These are phyloP conservation scores for Neospermospora avenae DNA, from an alignment of 2,329 filamentous ascomycete species.

Conservation along the genomic window DNA sequence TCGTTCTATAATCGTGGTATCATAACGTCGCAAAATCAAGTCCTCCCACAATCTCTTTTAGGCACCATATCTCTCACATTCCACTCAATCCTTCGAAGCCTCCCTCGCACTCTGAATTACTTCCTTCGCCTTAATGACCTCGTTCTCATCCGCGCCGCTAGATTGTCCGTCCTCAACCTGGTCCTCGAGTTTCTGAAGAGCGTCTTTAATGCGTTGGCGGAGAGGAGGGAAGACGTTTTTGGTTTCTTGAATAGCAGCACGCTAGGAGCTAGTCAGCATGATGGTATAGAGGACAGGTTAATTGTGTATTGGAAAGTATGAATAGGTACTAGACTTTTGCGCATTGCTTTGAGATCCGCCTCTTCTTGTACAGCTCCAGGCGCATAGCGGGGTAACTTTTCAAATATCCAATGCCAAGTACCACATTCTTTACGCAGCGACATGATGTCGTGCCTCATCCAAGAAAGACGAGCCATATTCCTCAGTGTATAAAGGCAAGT, in stretches of 20 bases:
- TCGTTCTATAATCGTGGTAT: constrained; percentile 12
- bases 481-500: background rate
- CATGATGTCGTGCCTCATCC: no score
- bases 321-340: background rate
- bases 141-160: constrained; percentile 42
- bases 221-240: constrained; percentile 75
- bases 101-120: constrained; percentile 44
- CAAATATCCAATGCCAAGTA: no score
- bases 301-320: background rate
- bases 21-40: constrained; percentile 9
- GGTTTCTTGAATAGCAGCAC: constrained; percentile 74
- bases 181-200: constrained; percentile 70
- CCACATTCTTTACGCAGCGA: background rate
- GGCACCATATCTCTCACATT: background rate
- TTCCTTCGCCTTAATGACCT: constrained; percentile 53
- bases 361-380: background rate
- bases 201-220: constrained; percentile 65
- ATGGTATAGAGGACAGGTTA: background rate
- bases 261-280: constrained; percentile 22
- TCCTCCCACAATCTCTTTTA: background rate
- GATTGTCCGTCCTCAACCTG: constrained; percentile 65
- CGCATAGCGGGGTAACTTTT: constrained; percentile 7
- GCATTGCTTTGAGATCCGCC: background rate
- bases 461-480: no score
- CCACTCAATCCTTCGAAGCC: background rate